Base-by-base conservation (phyloP, 2,329 filamentous ascomycete species). In the Cladosporium colombiae region DNA sequence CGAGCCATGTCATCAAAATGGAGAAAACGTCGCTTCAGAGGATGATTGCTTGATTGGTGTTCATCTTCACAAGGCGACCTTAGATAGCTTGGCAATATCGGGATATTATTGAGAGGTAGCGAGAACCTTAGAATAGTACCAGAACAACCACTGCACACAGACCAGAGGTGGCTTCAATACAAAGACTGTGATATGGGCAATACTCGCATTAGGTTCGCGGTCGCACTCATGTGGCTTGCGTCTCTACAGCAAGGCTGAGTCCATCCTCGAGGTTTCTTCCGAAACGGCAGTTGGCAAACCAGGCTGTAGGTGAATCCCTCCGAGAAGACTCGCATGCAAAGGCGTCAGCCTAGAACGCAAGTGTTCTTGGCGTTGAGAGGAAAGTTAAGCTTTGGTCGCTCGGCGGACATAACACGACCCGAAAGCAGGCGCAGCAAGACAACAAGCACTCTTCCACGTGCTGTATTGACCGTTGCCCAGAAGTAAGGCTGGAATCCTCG, bases 381-480 rank as follows among this genome's bases (percentile, higher is more conserved):
- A 46, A 44, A 46, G 40, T 46, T 18, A 46, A 46, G 40, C 40
- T 46, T 46, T 44, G 37, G 23, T 60, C 57, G 25, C 57, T n/a
- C 23, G 5, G 18, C 3, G 16, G 37, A 29, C 35, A 46, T 2
- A 60, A 46, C 57, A 23, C 57, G 49, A 37, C 25, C 40, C 40
- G 5, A 58, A 35, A 56, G 33, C 33, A 58, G 23, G 21, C 23
- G 29, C 31, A 58, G 55, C 55, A 31, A 7, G 33, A 21, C 49
- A 29, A 18, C 49, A 53, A 27, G 49, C 27, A 25, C 23, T 27
- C 49, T 53, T 2, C 49, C 49, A 53, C 49, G 49, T 53, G 49
- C 27, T 29, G 23, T 21, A 21, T 46, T 5, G n/a, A 46, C 40
- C 40, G 40, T 46, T 46, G 40, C 40, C 40, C 40, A 46, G 40